Percentiles rank a stretch among this genome's conserved stretches.
These are phyloP conservation scores for Alternaria panax DNA, from an alignment of 2,329 filamentous ascomycete species.

Conservation along the genomic window DNA sequence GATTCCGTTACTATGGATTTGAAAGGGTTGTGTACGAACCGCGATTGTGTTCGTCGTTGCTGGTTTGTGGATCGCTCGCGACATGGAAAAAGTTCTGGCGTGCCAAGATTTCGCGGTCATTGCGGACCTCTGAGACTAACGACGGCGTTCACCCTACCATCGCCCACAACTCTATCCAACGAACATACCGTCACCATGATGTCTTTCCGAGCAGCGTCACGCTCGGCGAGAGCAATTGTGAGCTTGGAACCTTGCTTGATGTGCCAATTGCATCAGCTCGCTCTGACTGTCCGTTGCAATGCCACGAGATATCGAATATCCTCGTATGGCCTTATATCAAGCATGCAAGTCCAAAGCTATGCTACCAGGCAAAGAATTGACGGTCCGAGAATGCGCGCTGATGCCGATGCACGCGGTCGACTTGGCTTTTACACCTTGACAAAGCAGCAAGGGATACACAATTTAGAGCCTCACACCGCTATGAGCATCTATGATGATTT, in stretches of 20 bases:
- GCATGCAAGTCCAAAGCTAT: constrained; percentile 19
- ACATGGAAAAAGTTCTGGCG: constrained; percentile 22
- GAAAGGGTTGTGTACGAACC: constrained; percentile 13
- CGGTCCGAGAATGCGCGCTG: constrained; percentile 23
- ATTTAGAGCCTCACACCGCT: constrained; percentile 24
- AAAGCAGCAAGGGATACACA: constrained; percentile 25
- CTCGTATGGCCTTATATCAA: neutral
- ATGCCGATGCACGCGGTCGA: constrained; percentile 33
- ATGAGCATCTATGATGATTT: constrained; percentile 39
- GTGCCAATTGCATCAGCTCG: constrained; percentile 27
- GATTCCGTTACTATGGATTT: constrained; percentile 13
- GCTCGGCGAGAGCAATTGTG: constrained; percentile 13
- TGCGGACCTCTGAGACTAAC: constrained; percentile 30
- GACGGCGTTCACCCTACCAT: neutral
- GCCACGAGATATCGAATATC: neutral
- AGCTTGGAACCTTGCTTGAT: constrained; percentile 24
- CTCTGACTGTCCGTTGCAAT: constrained; percentile 10
- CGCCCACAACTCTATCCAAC: neutral
- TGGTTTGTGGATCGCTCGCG: constrained; percentile 25
- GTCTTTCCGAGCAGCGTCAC: constrained; percentile 19
- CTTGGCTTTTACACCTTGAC: constrained; percentile 29
- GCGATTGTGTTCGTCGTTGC: constrained; percentile 34
- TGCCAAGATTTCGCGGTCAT: constrained; percentile 35
- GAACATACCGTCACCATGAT: constrained; percentile 26
- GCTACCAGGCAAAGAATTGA: constrained; percentile 25